A percentile compares a stretch with the other conserved stretches of the same genome.
Evolutionary conservation across 2,329 filamentous ascomycete genomes (phyloP).

Genomic region (Gnomoniopsis sp.): DNA sequence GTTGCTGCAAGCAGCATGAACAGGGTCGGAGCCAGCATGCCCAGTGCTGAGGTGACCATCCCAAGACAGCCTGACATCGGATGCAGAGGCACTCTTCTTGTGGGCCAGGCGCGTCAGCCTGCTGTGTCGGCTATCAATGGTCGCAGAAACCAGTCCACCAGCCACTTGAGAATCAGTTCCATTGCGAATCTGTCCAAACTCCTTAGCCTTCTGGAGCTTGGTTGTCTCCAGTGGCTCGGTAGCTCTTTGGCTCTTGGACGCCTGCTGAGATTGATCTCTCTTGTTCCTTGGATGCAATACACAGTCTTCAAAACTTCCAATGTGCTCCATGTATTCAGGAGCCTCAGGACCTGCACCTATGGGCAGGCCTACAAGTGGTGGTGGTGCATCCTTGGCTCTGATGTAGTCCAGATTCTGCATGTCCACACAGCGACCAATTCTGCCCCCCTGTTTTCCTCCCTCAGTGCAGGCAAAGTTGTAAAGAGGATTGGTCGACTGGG

Average conservation of each 20-base stretch:
- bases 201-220: neutral
- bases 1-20: neutral
- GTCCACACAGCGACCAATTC: neutral
- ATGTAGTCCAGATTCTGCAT: constrained; percentile 12
- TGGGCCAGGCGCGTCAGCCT: neutral
- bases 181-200: neutral
- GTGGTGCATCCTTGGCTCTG: neutral
- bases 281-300: constrained; percentile 13
- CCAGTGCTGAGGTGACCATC: neutral
- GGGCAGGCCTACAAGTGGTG: constrained; percentile 34
- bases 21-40: neutral
- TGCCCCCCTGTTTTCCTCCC: constrained; percentile 6
- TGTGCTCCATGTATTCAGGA: constrained; percentile 24
- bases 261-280: neutral
- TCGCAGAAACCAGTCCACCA: neutral
- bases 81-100: constrained; percentile 9
- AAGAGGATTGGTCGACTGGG: constrained; percentile 11
- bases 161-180: neutral
- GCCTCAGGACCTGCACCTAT: constrained; percentile 41
- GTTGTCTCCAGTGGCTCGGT: neutral
- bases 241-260: neutral
- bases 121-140: neutral
- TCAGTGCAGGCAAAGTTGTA: constrained; percentile 16
- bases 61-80: neutral
- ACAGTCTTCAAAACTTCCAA: constrained; percentile 29